These are phyloP conservation scores for Actinomucor elegans DNA, from an alignment of 371 early-diverging fungal genomes.

Conservation along the genomic window DNA sequence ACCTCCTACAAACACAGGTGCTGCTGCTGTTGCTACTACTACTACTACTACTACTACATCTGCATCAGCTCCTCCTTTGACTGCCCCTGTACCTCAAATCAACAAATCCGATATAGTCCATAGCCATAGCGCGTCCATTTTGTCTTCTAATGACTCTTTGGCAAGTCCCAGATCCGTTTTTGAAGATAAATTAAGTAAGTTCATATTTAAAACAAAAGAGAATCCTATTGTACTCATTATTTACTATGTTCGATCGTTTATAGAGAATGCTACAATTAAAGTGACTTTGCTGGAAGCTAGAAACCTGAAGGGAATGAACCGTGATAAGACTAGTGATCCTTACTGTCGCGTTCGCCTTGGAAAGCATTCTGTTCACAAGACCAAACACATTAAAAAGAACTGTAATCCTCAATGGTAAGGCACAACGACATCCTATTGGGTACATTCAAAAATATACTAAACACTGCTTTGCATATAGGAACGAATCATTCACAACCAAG, in stretches of 20 bases:
- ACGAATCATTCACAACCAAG: constrained; percentile 21
- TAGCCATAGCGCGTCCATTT: neutral
- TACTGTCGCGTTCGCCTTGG: constrained; percentile 43
- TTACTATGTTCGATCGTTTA: neutral
- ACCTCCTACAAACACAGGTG: no score
- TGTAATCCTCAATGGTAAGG: constrained; percentile 59
- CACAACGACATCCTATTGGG: no score
- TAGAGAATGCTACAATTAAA: constrained; percentile 31
- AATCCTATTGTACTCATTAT: neutral
- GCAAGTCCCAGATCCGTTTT: constrained; percentile 12
- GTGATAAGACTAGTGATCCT: constrained; percentile 49
- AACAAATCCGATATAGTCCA: neutral
- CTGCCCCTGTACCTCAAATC: neutral
- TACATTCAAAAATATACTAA: neutral
- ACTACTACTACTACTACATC: neutral
- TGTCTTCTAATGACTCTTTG: constrained; percentile 8
- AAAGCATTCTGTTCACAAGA: constrained; percentile 62
- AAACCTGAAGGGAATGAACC: constrained; percentile 46
- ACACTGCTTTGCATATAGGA: constrained; percentile 16
- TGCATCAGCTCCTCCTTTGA: neutral
- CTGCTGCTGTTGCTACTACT: neutral
- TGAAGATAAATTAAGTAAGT: constrained; percentile 21
- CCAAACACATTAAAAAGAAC: constrained; percentile 69
- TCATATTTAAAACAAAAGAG: no score
- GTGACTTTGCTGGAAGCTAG: constrained; percentile 47